Conservation (phyloP, 2,329 filamentous ascomycete species). For the Fusarium vanettenii region DNA sequence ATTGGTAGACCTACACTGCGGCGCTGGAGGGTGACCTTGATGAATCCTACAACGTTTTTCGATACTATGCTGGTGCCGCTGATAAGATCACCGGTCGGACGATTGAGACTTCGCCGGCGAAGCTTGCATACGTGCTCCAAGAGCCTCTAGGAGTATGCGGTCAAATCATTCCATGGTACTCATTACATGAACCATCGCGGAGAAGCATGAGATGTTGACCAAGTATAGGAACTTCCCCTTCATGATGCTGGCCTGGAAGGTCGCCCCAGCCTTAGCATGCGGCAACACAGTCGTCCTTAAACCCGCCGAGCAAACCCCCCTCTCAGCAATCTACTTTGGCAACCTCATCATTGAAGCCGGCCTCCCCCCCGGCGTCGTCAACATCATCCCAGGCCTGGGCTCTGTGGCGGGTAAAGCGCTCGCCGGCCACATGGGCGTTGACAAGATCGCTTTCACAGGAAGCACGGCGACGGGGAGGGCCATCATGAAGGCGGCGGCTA, state of each 20-base stretch:
- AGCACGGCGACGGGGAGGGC: slow-evolving; percentile 73
- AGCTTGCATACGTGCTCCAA: slow-evolving; percentile 75
- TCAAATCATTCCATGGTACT: slow-evolving; percentile 68
- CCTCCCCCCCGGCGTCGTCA: slow-evolving; percentile 78
- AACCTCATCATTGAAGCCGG: slow-evolving; percentile 75
- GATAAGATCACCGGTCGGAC: slow-evolving; percentile 78
- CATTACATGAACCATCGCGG: accelerated
- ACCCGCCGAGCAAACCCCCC: slow-evolving; percentile 69
- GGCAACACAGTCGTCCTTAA: slow-evolving; percentile 70
- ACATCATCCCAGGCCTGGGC: slow-evolving; percentile 75
- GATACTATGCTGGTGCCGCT: slow-evolving; percentile 77
- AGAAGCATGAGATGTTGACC: neutral
- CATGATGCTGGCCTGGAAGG: slow-evolving; percentile 72
- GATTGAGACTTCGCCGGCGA: slow-evolving; percentile 71
- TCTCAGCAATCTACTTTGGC: slow-evolving; percentile 69
- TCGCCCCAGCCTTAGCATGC: slow-evolving; percentile 73
- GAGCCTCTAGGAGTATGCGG: slow-evolving; percentile 77
- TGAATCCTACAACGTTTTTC: slow-evolving; percentile 54
- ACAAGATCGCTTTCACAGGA: slow-evolving; percentile 79
- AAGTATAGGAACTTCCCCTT: slow-evolving; percentile 22
- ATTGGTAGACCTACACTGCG: slow-evolving; percentile 28
- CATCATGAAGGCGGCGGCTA: slow-evolving; percentile 75
- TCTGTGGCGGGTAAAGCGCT: slow-evolving; percentile 72
- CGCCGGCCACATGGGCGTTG: slow-evolving; percentile 70
- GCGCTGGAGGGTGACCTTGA: slow-evolving; percentile 69